These are phyloP conservation scores for Microsporum ferrugineum DNA, from an alignment of 2,329 filamentous ascomycete genomes.

Conservation along the genomic window DNA sequence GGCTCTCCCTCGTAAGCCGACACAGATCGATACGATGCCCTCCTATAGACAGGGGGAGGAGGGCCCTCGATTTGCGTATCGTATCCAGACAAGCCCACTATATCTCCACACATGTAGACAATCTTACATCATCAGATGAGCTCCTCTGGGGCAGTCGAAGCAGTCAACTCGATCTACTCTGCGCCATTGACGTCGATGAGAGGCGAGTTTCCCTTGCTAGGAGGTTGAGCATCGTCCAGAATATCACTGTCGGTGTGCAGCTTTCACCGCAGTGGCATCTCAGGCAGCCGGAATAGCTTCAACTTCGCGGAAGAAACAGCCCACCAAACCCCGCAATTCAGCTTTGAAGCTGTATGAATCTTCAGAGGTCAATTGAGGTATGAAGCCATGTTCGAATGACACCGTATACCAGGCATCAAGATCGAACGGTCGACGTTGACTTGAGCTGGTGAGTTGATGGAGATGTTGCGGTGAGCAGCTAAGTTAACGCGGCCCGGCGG, in stretches of 20 bases:
- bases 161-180: neutral
- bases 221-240: neutral
- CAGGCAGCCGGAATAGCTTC: neutral
- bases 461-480: neutral
- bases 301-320: neutral
- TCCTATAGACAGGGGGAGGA: neutral
- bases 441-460: neutral
- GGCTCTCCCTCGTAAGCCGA: neutral
- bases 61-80: neutral
- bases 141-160: neutral
- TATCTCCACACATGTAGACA: neutral
- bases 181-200: neutral
- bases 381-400: neutral
- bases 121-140: neutral
- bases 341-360: neutral
- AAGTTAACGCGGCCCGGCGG: neutral
- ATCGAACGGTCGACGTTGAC: neutral
- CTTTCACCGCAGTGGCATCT: neutral
- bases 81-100: neutral
- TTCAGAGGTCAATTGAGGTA: neutral
- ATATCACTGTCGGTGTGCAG: neutral
- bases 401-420: neutral
- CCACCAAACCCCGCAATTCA: conserved; percentile 1
- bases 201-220: neutral
- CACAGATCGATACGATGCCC: conserved; percentile 3